Percentiles rank a stretch among this genome's conserved stretches.
Evolutionary conservation across 306 rosid species (phyloP).

Genomic region (Citrullus amarus): DNA sequence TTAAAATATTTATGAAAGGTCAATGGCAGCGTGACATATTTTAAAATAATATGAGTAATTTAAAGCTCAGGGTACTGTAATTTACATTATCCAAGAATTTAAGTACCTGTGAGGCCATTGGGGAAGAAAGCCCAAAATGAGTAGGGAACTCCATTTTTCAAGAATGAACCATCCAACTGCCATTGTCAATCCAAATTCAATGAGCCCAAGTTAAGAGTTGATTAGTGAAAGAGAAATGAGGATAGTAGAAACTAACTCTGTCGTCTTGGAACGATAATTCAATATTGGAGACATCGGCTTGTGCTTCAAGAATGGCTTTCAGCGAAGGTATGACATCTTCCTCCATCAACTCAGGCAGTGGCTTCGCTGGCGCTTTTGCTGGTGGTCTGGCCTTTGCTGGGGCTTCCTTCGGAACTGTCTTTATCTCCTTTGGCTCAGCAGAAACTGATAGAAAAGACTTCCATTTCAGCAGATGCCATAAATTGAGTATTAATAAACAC

Average conservation of each 20-base stretch:
- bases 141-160: conserved; percentile 47
- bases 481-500: background rate
- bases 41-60: no score
- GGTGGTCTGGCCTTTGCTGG: conserved; percentile 53
- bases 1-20: no score
- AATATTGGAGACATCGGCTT: conserved; percentile 54
- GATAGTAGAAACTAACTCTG: conserved; percentile 32
- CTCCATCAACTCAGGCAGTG: conserved; percentile 78
- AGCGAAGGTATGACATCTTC: conserved; percentile 86
- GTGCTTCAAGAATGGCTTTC: conserved; percentile 54
- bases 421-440: conserved; percentile 42
- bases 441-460: conserved; percentile 24
- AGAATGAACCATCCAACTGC: conserved; percentile 84
- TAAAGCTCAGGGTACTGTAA: background rate
- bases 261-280: conserved; percentile 53
- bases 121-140: conserved; percentile 92
- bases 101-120: conserved; percentile 54
- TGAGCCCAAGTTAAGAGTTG: background rate
- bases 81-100: background rate
- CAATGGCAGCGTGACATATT: no score
- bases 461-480: background rate
- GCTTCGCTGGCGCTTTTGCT: conserved; percentile 60
- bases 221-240: background rate
- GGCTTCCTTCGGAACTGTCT: conserved; percentile 38
- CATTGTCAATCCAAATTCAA: conserved; percentile 10